These are phyloP conservation scores for Cercospora beticola DNA, from an alignment of 2,329 filamentous ascomycete species.

Conservation along the genomic window DNA sequence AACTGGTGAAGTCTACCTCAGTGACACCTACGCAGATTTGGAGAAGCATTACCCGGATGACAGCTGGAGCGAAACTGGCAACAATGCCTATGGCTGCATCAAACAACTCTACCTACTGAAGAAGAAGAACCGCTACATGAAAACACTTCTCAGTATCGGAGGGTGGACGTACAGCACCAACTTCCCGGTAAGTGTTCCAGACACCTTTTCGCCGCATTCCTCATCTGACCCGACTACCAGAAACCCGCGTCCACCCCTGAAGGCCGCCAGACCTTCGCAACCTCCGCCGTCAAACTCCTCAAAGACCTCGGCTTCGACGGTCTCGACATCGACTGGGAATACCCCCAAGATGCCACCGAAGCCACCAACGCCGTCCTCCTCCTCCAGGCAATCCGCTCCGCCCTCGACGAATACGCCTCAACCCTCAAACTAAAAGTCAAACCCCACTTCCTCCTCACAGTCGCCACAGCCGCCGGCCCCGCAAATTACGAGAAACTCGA, in stretches of 20 bases:
- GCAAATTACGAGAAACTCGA: slow-evolving; percentile 46
- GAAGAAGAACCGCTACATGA: slow-evolving; percentile 71
- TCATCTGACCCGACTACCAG: slow-evolving; percentile 10
- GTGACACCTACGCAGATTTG: slow-evolving; percentile 66
- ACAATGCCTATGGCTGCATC: slow-evolving; percentile 72
- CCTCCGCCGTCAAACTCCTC: slow-evolving; percentile 70
- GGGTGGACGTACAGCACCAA: slow-evolving; percentile 79
- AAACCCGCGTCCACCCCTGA: slow-evolving; percentile 61
- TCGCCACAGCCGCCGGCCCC: slow-evolving; percentile 47
- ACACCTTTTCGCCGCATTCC: background rate
- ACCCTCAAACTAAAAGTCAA: slow-evolving; percentile 29
- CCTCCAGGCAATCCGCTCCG: slow-evolving; percentile 40
- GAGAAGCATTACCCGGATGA: slow-evolving; percentile 70
- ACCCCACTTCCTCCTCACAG: slow-evolving; percentile 47
- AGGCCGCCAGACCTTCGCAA: slow-evolving; percentile 66
- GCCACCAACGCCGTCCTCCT: slow-evolving; percentile 43
- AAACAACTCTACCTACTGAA: slow-evolving; percentile 77
- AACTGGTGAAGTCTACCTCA: slow-evolving; percentile 73
- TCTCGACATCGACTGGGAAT: slow-evolving; percentile 53
- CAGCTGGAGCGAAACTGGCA: slow-evolving; percentile 63
- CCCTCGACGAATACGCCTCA: slow-evolving; percentile 43
- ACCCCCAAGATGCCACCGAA: slow-evolving; percentile 43
- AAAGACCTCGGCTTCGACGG: slow-evolving; percentile 73
- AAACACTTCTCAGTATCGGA: slow-evolving; percentile 78
- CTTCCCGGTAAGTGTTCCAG: slow-evolving; percentile 55